Percentiles rank a stretch among this genome's conserved stretches.
These are phyloP conservation scores for Gynochthodes officinalis DNA, from an alignment of 257 asterid genomes.

Conservation along the genomic window DNA sequence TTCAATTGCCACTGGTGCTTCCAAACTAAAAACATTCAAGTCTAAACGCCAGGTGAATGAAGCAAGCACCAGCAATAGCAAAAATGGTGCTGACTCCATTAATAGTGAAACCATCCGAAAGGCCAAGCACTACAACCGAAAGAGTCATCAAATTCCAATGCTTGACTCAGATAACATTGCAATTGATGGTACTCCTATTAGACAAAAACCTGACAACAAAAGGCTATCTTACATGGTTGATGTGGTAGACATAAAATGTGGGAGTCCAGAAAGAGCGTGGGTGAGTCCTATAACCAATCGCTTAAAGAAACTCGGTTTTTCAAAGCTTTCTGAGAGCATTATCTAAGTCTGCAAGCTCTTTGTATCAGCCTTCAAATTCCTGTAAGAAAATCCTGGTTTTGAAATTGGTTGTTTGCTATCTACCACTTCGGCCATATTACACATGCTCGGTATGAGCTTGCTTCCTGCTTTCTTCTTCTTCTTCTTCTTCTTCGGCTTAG, in stretches of 20 bases:
- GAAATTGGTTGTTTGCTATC: constrained; percentile 30
- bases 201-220: constrained; percentile 45
- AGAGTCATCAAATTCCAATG: constrained; percentile 58
- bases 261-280: constrained; percentile 51
- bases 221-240: constrained; percentile 51
- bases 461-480: constrained; percentile 45
- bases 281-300: constrained; percentile 56
- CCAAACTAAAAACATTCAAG: constrained; percentile 35
- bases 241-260: constrained; percentile 73
- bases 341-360: constrained; percentile 28
- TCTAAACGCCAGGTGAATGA: constrained; percentile 34
- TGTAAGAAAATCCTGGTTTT: constrained; percentile 29
- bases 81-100: constrained; percentile 17
- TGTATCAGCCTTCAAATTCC: constrained; percentile 41
- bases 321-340: constrained; percentile 50
- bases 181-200: constrained; percentile 55
- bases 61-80: constrained; percentile 50
- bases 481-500: constrained; percentile 38
- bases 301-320: constrained; percentile 63
- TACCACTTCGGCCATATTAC: constrained; percentile 51
- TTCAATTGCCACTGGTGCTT: constrained; percentile 25
- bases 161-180: constrained; percentile 47
- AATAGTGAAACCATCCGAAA: constrained; percentile 34
- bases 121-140: constrained; percentile 39
- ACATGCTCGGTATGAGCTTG: constrained; percentile 43